A percentile compares a stretch with the other conserved stretches of the same genome.
phyloP scores from a whole-genome alignment of 345 rosid genomes.

The Clarkia xantiana region DNA sequence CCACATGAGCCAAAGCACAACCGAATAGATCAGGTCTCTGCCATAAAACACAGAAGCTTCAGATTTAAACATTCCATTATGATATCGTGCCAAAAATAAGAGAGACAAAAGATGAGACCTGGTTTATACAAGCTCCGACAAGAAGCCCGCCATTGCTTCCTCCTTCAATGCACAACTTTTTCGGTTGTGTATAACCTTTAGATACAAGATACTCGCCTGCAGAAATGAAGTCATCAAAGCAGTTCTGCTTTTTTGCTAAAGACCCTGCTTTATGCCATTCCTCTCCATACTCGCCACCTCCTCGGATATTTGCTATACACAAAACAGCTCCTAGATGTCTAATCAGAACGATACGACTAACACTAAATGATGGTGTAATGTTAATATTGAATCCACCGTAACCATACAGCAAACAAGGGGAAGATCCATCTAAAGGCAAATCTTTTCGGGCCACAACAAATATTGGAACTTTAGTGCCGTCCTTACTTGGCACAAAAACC shows the following conservation, averaged over 20 bases:
- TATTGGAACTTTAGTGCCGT: constrained; percentile 66
- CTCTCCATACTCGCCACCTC: constrained; percentile 98
- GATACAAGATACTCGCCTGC: constrained; percentile 65
- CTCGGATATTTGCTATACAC: constrained; percentile 83
- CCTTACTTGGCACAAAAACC: constrained; percentile 78
- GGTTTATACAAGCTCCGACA: constrained; percentile 87
- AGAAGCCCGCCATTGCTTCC: constrained; percentile 94
- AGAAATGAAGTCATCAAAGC: constrained; percentile 83
- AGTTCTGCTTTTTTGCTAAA: constrained; percentile 64
- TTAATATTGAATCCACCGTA: constrained; percentile 83
- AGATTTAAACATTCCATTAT: too few species aligned
- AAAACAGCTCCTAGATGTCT: constrained; percentile 68
- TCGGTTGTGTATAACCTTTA: constrained; percentile 62
- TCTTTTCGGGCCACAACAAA: constrained; percentile 59
- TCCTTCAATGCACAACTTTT: constrained; percentile 85
- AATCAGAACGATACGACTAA: constrained; percentile 44
- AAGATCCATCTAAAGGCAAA: constrained; percentile 59
- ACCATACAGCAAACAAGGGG: constrained; percentile 80
- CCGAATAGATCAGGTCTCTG: constrained; percentile 95
- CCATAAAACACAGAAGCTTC: too few species aligned
- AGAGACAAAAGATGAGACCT: constrained; percentile 3
- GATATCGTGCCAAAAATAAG: too few species aligned
- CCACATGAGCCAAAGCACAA: constrained; percentile 95
- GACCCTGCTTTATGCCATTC: constrained; percentile 94
- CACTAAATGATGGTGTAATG: constrained; percentile 61